Conservation (phyloP, 75 land plant genomes). For the Pseudotsuga menziesii region DNA sequence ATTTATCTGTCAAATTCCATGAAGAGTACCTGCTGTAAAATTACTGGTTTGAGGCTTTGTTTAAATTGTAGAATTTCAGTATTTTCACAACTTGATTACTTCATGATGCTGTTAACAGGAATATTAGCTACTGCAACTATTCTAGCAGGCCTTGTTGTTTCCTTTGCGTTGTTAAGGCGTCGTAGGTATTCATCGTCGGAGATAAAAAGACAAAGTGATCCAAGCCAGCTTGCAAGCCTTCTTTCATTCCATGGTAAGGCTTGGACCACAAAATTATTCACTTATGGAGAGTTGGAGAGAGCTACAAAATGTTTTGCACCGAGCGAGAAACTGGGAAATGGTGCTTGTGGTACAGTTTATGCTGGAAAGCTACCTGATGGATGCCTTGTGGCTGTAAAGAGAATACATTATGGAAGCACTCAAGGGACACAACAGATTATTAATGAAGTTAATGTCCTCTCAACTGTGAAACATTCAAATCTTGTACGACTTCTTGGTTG, state of each 20-base stretch:
- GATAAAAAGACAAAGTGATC: neutral
- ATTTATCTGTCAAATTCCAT: neutral
- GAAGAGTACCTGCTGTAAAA: neutral
- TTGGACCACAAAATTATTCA: conserved; percentile 13
- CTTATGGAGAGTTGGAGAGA: conserved; percentile 28
- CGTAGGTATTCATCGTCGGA: neutral
- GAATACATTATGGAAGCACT: conserved; percentile 15
- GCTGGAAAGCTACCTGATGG: conserved; percentile 18
- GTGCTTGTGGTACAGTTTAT: conserved; percentile 21
- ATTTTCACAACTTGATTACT: neutral
- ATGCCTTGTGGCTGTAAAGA: conserved; percentile 16
- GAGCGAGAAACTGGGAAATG: conserved; percentile 15
- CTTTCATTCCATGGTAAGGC: conserved; percentile 11
- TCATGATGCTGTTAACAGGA: conserved; percentile 1
- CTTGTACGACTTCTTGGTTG: conserved; percentile 30
- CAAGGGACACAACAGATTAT: conserved; percentile 20
- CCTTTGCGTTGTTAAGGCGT: conserved; percentile 10
- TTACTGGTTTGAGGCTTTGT: neutral
- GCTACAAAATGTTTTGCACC: conserved; percentile 31
- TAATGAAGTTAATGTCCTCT: conserved; percentile 39
- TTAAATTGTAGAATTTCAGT: neutral
- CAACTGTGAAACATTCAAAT: conserved; percentile 28
- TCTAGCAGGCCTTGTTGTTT: conserved; percentile 10
- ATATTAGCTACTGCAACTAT: conserved; percentile 7
- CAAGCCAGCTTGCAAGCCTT: conserved; percentile 7